Evolutionary conservation across 495 filamentous ascomycete species (phyloP), one percentile per base, ranked within the genome.

Genomic region (Neohortaea acidophila): DNA sequence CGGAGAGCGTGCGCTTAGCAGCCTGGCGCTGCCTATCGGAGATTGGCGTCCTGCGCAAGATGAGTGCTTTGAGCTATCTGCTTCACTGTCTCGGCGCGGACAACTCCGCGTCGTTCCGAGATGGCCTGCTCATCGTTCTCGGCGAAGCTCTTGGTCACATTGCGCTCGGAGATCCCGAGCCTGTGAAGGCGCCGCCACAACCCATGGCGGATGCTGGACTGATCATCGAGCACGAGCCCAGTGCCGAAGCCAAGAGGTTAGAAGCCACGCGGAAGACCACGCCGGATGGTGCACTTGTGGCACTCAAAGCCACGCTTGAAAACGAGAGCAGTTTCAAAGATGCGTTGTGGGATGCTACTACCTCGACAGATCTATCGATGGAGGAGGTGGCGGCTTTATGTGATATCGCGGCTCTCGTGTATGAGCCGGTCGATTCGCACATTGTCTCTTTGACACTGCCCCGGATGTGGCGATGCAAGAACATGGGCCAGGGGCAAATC

Each of bases 11-110:
- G 19, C 80, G 89, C 2, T 59, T 92, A 25, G 76, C 79, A 45
- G 85, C 84, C 2, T 94, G 92, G 51, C 69, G 79, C 34, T 80
- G 73, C 38, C 67, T 96, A 1, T 67, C 87, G 25, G 77, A 87
- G 30, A 68, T 91, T 13, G 84, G 85, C 24, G 61, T 81, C 31
- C 62, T 84, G 23, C 62, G 69, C 21, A 70, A 70, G 35, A 60
- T 70, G 8, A 58, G 66, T 1, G 64, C 93, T 18, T 49, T 85
- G 26, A 65, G 65, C 37, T 79, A 81, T 53, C 70, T 93, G 32
- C 64, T 93, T 10, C 70, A 69, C 36, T 66, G 70, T 19, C 62
- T 91, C 51, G 79, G 72, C 17, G 73, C 70, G 4, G 87, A 94
- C 55, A 68, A 70, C 10, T 94, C 89, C 1, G 75, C 83, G 2